Evolutionary conservation across 192 early-diverging fungal genomes (phyloP).

Genomic region (Physocladia obscura): DNA sequence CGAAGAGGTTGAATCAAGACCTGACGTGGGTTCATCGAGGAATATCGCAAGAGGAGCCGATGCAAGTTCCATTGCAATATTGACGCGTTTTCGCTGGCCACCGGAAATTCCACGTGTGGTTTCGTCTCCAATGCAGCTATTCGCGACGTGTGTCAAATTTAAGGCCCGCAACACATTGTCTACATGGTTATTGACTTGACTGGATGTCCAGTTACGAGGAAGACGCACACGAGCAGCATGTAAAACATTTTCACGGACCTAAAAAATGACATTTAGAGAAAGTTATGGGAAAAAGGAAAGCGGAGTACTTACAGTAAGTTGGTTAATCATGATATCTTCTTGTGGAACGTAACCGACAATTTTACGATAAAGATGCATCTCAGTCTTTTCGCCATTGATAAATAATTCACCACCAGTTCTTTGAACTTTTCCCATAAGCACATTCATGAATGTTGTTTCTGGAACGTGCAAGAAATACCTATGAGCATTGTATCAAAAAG

Average conservation of each 20-base stretch:
- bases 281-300: no score
- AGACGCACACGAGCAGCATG: constrained; percentile 37
- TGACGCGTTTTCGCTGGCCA: constrained; percentile 74
- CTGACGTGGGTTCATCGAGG: constrained; percentile 73
- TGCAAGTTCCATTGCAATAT: constrained; percentile 74
- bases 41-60: constrained; percentile 64
- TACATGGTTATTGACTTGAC: constrained; percentile 28
- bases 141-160: constrained; percentile 50
- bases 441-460: constrained; percentile 52
- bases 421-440: constrained; percentile 39
- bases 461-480: neutral
- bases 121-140: constrained; percentile 61
- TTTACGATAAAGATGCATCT: constrained; percentile 41
- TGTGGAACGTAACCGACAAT: constrained; percentile 49
- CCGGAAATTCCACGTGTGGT: constrained; percentile 68
- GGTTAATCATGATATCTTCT: constrained; percentile 47
- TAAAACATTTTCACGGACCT: constrained; percentile 59
- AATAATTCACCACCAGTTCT: constrained; percentile 37
- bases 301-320: constrained; percentile 55
- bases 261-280: constrained; percentile 11
- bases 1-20: constrained; percentile 66
- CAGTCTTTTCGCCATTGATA: constrained; percentile 37
- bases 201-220: constrained; percentile 26
- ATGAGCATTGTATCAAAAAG: neutral
- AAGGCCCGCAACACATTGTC: constrained; percentile 27